Evolutionary conservation across 1,284 basidiomycete species (phyloP).

Genomic region (Malassezia vespertilionis): DNA sequence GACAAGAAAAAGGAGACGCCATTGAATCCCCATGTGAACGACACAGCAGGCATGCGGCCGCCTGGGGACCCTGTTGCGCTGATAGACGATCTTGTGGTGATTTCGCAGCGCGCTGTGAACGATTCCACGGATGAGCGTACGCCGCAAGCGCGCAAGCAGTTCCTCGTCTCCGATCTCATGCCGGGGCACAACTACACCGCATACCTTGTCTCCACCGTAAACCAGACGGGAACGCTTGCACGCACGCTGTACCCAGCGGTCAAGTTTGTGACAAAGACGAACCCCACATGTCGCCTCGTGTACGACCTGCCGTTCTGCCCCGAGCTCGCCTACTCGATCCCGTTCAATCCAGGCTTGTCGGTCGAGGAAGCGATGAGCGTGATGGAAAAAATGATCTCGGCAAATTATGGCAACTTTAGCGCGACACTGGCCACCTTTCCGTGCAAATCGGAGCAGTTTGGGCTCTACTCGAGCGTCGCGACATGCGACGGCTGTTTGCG

Average conservation of each 20-base stretch:
- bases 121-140: background rate
- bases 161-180: constrained; percentile 28
- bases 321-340: constrained; percentile 49
- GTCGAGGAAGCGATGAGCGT: constrained; percentile 33
- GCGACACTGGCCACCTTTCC: constrained; percentile 49
- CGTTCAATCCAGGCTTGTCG: constrained; percentile 36
- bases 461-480: constrained; percentile 47
- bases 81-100: background rate
- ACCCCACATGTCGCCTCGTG: constrained; percentile 45
- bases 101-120: background rate
- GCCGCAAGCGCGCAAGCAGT: constrained; percentile 27
- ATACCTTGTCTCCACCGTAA: constrained; percentile 38
- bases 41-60: constrained; percentile 5
- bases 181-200: constrained; percentile 47
- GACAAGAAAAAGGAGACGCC: background rate
- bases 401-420: constrained; percentile 46
- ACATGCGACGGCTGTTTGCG: constrained; percentile 47
- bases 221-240: constrained; percentile 20
- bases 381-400: constrained; percentile 39
- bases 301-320: constrained; percentile 48
- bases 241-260: constrained; percentile 29
- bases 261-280: constrained; percentile 46
- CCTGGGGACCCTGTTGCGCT: background rate
- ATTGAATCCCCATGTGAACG: constrained; percentile 1
- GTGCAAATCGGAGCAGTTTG: constrained; percentile 42